These are phyloP conservation scores for Patellifolia procumbens DNA, from an alignment of 179 eudicot genomes.

Conservation along the genomic window DNA sequence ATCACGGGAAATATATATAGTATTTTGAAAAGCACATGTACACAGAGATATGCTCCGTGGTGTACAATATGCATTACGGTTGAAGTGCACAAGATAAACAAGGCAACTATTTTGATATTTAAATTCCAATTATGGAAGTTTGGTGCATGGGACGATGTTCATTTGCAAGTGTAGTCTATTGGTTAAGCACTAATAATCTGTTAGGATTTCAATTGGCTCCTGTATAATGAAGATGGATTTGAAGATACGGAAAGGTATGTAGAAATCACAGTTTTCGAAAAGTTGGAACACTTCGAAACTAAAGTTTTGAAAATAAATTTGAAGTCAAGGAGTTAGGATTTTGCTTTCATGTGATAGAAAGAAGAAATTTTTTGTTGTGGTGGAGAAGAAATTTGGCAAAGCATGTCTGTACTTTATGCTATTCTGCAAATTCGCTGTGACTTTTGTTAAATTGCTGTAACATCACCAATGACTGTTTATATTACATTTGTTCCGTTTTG, in stretches of 20 bases:
- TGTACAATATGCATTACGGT: no score
- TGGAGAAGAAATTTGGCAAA: not conserved
- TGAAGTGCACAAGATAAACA: not conserved
- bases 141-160: not conserved
- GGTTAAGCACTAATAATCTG: not conserved
- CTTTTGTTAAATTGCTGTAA: not conserved
- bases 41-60: no score
- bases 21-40: no score
- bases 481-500: conserved; percentile 3
- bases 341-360: not conserved
- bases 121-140: not conserved
- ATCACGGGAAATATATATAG: no score
- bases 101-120: conserved; percentile 5
- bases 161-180: not conserved
- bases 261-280: not conserved
- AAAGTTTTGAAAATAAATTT: not conserved
- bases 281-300: not conserved
- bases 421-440: not conserved
- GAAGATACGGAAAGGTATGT: not conserved
- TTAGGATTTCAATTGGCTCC: not conserved
- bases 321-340: not conserved
- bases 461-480: not conserved
- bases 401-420: not conserved
- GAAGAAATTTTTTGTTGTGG: not conserved
- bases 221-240: not conserved